These are phyloP conservation scores for Aspergillus pseudoterreus DNA, from an alignment of 2,329 filamentous ascomycete species.

Conservation along the genomic window DNA sequence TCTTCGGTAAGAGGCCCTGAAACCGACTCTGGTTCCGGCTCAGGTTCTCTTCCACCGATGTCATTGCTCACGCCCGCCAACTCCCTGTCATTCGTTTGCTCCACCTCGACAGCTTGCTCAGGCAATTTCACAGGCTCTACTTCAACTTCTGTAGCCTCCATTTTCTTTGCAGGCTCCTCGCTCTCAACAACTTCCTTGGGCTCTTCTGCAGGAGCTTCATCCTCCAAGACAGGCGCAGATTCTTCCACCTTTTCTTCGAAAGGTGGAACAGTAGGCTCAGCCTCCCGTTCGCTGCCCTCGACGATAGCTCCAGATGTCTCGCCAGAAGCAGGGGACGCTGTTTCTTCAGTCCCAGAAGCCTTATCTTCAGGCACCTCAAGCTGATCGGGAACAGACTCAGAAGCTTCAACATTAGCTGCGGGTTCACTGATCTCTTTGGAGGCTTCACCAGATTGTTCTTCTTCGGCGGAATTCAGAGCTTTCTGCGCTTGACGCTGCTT, in stretches of 20 bases:
- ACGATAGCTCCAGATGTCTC: too few species aligned
- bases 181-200: background rate
- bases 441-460: background rate
- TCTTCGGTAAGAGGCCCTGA: background rate
- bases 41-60: background rate
- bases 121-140: conserved; percentile 4
- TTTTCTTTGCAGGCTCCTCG: background rate
- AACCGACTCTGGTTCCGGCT: background rate
- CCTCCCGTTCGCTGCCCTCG: too few species aligned
- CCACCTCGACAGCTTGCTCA: conserved; percentile 2
- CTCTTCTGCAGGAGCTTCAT: background rate
- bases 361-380: background rate
- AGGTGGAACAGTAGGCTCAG: too few species aligned
- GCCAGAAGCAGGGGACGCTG: background rate
- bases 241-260: too few species aligned
- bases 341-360: background rate
- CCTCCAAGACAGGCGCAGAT: background rate
- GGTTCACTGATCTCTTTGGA: background rate
- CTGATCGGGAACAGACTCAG: background rate
- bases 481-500: conserved; percentile 20
- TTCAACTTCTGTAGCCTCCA: background rate
- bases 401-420: background rate
- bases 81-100: background rate
- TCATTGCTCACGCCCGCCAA: background rate
- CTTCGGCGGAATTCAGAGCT: conserved; percentile 1